Evolutionary conservation across 106 monocot species (phyloP).

Genomic region (Posidonia australis): DNA sequence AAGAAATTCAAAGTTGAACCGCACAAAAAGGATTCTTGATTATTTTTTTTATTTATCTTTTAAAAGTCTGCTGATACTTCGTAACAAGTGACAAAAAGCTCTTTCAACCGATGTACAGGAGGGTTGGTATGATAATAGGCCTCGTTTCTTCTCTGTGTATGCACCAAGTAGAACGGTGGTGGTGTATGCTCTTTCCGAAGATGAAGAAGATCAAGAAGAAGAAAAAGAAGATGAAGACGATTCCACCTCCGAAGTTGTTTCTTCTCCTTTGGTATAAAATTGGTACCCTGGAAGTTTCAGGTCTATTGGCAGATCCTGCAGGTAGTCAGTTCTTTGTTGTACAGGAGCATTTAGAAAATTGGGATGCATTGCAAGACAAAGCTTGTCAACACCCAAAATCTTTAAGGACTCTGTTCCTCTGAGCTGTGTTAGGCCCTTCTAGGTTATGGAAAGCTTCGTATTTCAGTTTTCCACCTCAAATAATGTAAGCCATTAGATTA

Average conservation of each 20-base stretch:
- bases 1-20: constrained; percentile 17
- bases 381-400: no score
- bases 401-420: no score
- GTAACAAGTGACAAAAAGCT: not conserved
- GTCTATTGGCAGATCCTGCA: not conserved
- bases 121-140: constrained; percentile 51
- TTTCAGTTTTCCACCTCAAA: no score
- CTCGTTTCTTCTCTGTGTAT: constrained; percentile 64
- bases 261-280: not conserved
- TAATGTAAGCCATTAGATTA: no score
- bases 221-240: not conserved
- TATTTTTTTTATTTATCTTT: not conserved
- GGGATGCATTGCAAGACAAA: not conserved
- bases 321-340: not conserved
- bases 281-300: not conserved
- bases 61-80: not conserved
- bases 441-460: no score
- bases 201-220: not conserved
- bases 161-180: constrained; percentile 76
- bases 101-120: constrained; percentile 36
- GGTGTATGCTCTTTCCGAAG: constrained; percentile 64
- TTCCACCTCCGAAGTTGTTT: not conserved
- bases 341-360: not conserved
- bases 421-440: no score
- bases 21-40: not conserved